A percentile compares a stretch with the other conserved stretches of the same genome.
These are phyloP conservation scores for Aspergillus nomiae DNA, from an alignment of 2,329 filamentous ascomycete genomes.

Conservation along the genomic window DNA sequence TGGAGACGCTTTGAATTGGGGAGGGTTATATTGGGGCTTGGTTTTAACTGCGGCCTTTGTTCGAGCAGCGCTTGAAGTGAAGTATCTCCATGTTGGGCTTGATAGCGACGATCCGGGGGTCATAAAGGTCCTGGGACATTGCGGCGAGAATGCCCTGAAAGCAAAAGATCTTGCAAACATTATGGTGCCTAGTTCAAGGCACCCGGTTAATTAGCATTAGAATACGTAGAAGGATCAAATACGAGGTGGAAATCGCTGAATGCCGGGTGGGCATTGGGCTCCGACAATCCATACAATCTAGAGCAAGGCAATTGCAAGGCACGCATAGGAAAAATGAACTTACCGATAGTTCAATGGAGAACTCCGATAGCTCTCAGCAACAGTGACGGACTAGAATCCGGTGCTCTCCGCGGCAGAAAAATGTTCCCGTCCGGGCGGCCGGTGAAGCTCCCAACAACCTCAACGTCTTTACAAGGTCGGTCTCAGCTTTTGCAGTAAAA, in stretches of 20 bases:
- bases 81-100: conserved; percentile 29
- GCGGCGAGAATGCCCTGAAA: conserved; percentile 30
- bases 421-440: conserved; percentile 43
- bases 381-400: conserved; percentile 17
- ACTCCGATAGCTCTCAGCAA: conserved; percentile 8
- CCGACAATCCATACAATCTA: neutral
- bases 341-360: conserved; percentile 4
- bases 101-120: conserved; percentile 18
- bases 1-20: conserved; percentile 12
- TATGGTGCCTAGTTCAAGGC: conserved; percentile 14
- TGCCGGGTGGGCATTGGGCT: neutral
- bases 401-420: conserved; percentile 40
- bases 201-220: conserved; percentile 8
- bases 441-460: conserved; percentile 43
- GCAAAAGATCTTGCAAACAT: conserved; percentile 36
- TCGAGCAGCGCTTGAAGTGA: conserved; percentile 31
- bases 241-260: neutral
- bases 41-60: conserved; percentile 23
- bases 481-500: conserved; percentile 7
- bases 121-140: conserved; percentile 23
- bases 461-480: conserved; percentile 31
- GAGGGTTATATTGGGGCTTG: conserved; percentile 14
- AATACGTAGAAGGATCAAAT: neutral
- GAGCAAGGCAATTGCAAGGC: neutral
- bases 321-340: neutral